Percentiles rank a stretch among this genome's conserved stretches.
Evolutionary conservation across 1,139 yeast genomes (phyloP).

Genomic region (Tardiomyces blankii): DNA sequence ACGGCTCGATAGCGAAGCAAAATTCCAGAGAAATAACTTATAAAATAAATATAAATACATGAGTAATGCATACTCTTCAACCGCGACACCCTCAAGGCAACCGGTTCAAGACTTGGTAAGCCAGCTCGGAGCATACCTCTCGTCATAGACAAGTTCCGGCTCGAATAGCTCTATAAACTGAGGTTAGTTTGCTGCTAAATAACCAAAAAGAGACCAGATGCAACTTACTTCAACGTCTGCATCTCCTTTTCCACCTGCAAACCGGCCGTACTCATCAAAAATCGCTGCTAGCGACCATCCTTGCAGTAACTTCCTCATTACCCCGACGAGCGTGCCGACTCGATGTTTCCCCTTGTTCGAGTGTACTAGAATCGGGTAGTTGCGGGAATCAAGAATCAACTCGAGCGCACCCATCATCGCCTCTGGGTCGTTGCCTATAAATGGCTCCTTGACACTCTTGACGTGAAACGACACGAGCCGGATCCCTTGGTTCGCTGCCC

Average conservation of each 20-base stretch:
- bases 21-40: too few species aligned
- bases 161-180: constrained; percentile 13
- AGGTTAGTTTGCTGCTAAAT: background rate
- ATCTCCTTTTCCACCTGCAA: constrained; percentile 89
- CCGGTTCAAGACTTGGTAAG: background rate
- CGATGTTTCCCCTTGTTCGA: constrained; percentile 94
- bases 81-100: too few species aligned
- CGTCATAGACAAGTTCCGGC: constrained; percentile 5
- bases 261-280: constrained; percentile 86
- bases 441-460: constrained; percentile 69
- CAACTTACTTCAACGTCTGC: constrained; percentile 42
- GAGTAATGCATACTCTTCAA: too few species aligned
- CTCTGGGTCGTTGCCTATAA: constrained; percentile 44
- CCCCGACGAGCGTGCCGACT: constrained; percentile 83
- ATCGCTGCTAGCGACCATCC: constrained; percentile 93
- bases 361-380: constrained; percentile 80
- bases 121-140: background rate
- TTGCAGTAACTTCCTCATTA: constrained; percentile 72
- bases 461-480: constrained; percentile 50
- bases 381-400: constrained; percentile 52
- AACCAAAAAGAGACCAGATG: background rate
- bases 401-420: constrained; percentile 53
- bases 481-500: constrained; percentile 50
- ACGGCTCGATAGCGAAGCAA: too few species aligned
- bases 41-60: too few species aligned